Evolutionary conservation across 768 basidiomycete species (phyloP), one percentile per base, ranked within the genome.

Genomic region (Epithele typhae): DNA sequence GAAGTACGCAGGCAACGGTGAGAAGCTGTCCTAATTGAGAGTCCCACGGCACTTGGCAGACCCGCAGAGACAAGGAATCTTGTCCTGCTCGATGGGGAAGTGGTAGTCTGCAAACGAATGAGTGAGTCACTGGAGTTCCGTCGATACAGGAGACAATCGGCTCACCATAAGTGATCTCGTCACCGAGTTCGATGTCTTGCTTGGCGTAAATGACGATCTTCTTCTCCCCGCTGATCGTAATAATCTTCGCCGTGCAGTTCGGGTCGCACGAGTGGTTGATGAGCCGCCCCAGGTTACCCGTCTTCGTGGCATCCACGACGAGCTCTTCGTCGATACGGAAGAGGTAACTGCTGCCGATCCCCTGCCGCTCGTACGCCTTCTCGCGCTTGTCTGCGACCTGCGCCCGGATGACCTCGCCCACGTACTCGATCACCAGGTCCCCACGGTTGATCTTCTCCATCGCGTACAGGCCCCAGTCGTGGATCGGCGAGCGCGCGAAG

Each of bases 201-300:
- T 97, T 96, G 25, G 96, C 96, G 64, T 99, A 99, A 43, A 99
- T 99, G 62, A 99, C 96, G 59, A 99, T 99, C 78, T 96, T 93
- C 77, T 93, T 93, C 69, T 88, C 89, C 36, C 88, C 84, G 59
- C 76, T 92, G 64, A 92, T 90, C 52, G 87, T 90, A 56, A 91
- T 92, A 60, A 90, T 91, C 71, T 90, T 92, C 35, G 89, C 89
- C 9, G 84, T 91, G 61, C 89, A 90, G 52, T 90, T 91, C 12
- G 96, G 96, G 59, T 94, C 92, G 61, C 96, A 99, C 36, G 93
- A 97, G 59, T 99, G 96, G 65, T 99, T 99, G 67, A 99, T 99
- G 59, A 99, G 69, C 37, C 96, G 94, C 93, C 94, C 95, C 60
- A 99, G 84, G 68, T 94, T 96, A 23, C 96, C 96, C 71, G 93